These are phyloP conservation scores for Fusarium ambrosium DNA, from an alignment of 2,329 filamentous ascomycete genomes.

Conservation along the genomic window DNA sequence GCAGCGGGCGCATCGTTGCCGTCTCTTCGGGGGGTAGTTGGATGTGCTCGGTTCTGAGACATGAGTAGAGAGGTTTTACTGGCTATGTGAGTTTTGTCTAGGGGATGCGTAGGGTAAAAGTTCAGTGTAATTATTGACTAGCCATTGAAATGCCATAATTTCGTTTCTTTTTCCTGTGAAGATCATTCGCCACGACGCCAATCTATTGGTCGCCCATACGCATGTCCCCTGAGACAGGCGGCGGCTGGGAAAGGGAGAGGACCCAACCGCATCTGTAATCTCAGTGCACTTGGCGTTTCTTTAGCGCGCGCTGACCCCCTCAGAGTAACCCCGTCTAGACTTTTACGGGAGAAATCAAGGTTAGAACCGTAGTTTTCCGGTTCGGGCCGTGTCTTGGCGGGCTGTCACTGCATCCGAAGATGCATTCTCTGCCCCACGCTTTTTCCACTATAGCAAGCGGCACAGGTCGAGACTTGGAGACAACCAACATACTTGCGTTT, in stretches of 20 bases:
- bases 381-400: background rate
- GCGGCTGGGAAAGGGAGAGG: background rate
- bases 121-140: background rate
- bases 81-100: no score
- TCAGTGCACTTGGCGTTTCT: background rate
- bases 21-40: conserved; percentile 51
- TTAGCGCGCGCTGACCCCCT: background rate
- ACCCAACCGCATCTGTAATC: background rate
- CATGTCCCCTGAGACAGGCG: background rate
- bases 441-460: background rate
- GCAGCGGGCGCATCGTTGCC: conserved; percentile 49
- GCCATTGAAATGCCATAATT: background rate
- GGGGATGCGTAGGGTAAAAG: background rate
- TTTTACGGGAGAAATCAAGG: background rate
- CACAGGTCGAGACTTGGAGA: background rate
- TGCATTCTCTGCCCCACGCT: background rate
- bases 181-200: background rate
- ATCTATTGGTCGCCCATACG: background rate
- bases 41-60: conserved; percentile 51
- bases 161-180: background rate
- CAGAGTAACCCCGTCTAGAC: background rate
- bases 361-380: background rate
- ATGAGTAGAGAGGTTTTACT: conserved; percentile 2
- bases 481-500: background rate
- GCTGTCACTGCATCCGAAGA: background rate